Evolutionary conservation across 768 basidiomycete species (phyloP).

Genomic region (Pluteus cervinus): DNA sequence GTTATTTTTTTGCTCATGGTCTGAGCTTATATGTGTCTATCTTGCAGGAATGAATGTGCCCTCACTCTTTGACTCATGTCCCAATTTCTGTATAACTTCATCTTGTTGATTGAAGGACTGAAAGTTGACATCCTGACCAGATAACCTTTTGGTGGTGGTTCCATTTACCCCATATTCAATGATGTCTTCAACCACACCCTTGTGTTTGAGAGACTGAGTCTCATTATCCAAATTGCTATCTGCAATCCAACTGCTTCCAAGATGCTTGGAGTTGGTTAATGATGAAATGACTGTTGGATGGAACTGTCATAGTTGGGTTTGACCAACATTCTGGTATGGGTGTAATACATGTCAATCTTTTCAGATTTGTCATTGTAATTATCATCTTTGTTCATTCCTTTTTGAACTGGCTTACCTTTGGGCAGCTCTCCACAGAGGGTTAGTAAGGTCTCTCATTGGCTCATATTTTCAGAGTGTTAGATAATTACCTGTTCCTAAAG

Average conservation of each 20-base stretch:
- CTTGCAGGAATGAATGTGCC: conserved; percentile 61
- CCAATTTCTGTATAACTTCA: conserved; percentile 94
- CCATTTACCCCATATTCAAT: conserved; percentile 99
- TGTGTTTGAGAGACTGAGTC: conserved; percentile 84
- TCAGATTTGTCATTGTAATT: too few species aligned
- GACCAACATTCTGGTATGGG: too few species aligned
- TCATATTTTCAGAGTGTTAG: too few species aligned
- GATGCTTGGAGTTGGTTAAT: conserved; percentile 97
- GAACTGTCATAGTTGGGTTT: conserved; percentile 99
- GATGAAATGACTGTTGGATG: conserved; percentile 99
- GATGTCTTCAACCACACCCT: conserved; percentile 95
- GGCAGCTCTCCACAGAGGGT: too few species aligned
- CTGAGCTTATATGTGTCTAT: too few species aligned
- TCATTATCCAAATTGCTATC: conserved; percentile 93
- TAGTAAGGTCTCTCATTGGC: too few species aligned
- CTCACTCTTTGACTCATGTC: conserved; percentile 96
- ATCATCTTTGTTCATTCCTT: too few species aligned
- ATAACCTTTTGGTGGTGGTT: conserved; percentile 94
- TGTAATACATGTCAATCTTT: too few species aligned
- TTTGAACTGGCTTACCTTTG: too few species aligned
- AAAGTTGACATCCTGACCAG: conserved; percentile 96
- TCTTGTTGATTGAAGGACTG: conserved; percentile 96
- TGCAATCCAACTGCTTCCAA: conserved; percentile 95
- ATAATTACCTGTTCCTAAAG: too few species aligned
- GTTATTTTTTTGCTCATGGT: too few species aligned